These are phyloP conservation scores for Rhazya stricta DNA, from an alignment of 257 asterid species.

Conservation along the genomic window DNA sequence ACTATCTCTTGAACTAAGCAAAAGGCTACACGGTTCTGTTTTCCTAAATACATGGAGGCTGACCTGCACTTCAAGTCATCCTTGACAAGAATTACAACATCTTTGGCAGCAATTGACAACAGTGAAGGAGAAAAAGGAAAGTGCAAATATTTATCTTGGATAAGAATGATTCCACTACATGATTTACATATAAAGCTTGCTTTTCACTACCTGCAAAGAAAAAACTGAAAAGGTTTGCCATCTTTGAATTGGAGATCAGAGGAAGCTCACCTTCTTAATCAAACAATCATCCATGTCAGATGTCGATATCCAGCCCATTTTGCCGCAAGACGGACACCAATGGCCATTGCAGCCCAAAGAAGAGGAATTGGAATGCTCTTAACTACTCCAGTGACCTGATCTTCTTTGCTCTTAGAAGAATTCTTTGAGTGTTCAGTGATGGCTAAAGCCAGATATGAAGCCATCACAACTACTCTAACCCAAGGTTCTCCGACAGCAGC, in stretches of 20 bases:
- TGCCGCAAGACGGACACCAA: conserved; percentile 68
- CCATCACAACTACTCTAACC: conserved; percentile 57
- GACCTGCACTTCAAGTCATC: not conserved
- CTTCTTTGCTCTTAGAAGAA: conserved; percentile 25
- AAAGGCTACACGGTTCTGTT: not conserved
- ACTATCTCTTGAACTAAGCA: not conserved
- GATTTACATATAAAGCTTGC: not conserved
- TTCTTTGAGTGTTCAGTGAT: conserved; percentile 34
- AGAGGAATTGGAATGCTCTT: conserved; percentile 62
- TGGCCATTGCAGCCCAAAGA: conserved; percentile 67
- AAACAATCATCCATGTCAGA: conserved; percentile 95
- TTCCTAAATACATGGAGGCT: not conserved
- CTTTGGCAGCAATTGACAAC: not conserved
- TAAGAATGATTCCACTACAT: not conserved
- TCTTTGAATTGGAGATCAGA: not conserved
- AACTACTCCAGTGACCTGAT: conserved; percentile 24
- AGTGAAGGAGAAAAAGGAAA: not conserved
- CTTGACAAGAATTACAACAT: not conserved
- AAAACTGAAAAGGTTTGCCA: not conserved
- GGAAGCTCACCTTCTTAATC: conserved; percentile 13
- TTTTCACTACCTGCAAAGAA: not conserved
- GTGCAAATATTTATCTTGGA: not conserved
- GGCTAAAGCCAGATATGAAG: conserved; percentile 61
- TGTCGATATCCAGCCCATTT: conserved; percentile 94
- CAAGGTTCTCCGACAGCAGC: conserved; percentile 94